Conservation (phyloP, 2,329 filamentous ascomycete genomes). For the Monilinia laxa region DNA sequence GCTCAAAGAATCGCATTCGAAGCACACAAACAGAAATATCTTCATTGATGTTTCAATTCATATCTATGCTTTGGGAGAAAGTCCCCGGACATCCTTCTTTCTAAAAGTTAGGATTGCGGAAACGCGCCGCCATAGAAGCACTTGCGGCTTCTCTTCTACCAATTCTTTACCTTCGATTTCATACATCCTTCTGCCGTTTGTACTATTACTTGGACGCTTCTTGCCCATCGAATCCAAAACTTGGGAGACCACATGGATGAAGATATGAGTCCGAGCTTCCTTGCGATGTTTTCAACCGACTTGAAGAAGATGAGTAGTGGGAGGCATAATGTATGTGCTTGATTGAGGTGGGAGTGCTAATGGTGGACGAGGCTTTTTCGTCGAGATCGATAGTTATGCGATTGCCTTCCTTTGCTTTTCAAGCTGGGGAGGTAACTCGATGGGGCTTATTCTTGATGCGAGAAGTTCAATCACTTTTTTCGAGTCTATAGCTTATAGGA, state of each 20-base stretch:
- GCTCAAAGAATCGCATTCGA: constrained; percentile 99
- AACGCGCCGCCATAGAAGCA: constrained; percentile 99
- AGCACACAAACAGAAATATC: constrained; percentile 84
- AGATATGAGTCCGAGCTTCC: constrained; percentile 80
- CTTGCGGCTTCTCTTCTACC: constrained; percentile 75
- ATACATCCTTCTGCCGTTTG: constrained; percentile 42
- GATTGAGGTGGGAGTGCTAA: constrained; percentile 47
- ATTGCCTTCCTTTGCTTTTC: constrained; percentile 63
- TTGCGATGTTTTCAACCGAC: constrained; percentile 41
- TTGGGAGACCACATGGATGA: constrained; percentile 65
- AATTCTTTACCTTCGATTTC: constrained; percentile 48
- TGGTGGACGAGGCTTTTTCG: constrained; percentile 66
- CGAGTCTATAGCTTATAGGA: constrained; percentile 55
- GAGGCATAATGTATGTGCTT: constrained; percentile 45
- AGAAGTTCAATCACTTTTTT: constrained; percentile 62
- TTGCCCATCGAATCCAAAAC: constrained; percentile 24
- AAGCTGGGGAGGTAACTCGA: constrained; percentile 80
- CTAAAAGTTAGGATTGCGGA: constrained; percentile 63
- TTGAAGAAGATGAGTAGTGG: constrained; percentile 36
- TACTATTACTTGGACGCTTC: constrained; percentile 36
- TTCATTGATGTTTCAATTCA: constrained; percentile 42
- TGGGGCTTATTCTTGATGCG: constrained; percentile 99
- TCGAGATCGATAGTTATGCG: constrained; percentile 98
- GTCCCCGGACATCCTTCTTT: constrained; percentile 88
- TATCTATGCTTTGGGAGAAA: constrained; percentile 94